A percentile compares a stretch with the other conserved stretches of the same genome.
These are phyloP conservation scores for Chlamydomonas eustigma DNA, from an alignment of 139 green algal genomes.

Conservation along the genomic window DNA sequence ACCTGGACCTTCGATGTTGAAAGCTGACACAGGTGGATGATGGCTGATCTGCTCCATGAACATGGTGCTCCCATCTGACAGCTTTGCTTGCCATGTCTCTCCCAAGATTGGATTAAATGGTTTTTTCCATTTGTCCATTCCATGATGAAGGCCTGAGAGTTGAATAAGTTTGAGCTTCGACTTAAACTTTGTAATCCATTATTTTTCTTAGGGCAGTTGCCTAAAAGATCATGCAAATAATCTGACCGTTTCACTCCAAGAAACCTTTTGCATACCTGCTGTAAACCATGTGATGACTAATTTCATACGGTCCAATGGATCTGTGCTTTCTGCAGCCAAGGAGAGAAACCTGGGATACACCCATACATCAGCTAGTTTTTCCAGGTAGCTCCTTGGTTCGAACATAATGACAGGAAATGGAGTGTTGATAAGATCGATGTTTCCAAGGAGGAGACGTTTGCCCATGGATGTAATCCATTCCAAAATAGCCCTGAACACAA, in stretches of 20 bases:
- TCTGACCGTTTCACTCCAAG: too few relatives aligned
- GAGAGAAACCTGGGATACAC: slow-evolving; percentile 48
- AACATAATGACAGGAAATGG: slow-evolving; percentile 81
- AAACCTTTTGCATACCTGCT: slow-evolving; percentile 36
- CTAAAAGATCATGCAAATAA: too few relatives aligned
- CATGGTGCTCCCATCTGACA: slow-evolving; percentile 56
- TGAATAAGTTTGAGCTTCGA: too few relatives aligned
- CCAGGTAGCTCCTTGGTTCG: slow-evolving; percentile 77
- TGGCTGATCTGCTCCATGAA: slow-evolving; percentile 82
- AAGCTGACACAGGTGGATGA: slow-evolving; percentile 73
- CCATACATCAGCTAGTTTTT: slow-evolving; percentile 83
- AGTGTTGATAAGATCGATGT: slow-evolving; percentile 79
- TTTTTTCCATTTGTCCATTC: slow-evolving; percentile 67
- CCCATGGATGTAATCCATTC: slow-evolving; percentile 69
- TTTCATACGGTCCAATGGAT: slow-evolving; percentile 71
- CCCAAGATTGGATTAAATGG: slow-evolving; percentile 90
- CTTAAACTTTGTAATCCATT: too few relatives aligned
- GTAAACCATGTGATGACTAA: slow-evolving; percentile 68
- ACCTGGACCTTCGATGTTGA: slow-evolving; percentile 70
- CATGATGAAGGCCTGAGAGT: slow-evolving; percentile 53
- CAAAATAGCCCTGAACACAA: slow-evolving; percentile 52
- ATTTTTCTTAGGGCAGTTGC: too few relatives aligned
- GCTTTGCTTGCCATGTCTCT: slow-evolving; percentile 71
- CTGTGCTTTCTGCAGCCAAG: slow-evolving; percentile 30
- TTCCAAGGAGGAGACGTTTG: slow-evolving; percentile 60